Evolutionary conservation across 2,329 filamentous ascomycete species (phyloP), one percentile per base, ranked within the genome.

Genomic region (Lasiodiplodia citricola): DNA sequence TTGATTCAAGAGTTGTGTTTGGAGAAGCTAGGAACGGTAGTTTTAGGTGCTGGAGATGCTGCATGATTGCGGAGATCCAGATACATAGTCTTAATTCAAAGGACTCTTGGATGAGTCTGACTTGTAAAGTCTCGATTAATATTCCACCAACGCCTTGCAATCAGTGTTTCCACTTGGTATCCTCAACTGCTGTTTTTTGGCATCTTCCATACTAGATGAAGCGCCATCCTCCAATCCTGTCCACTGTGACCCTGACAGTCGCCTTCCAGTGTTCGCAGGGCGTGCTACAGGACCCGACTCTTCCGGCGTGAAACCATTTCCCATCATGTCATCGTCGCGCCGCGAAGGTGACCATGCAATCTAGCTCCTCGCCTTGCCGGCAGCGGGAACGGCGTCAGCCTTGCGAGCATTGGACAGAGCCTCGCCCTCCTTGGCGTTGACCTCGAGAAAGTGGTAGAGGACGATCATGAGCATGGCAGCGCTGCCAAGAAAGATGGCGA

Each of bases 401-500:
- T 74, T 78, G 68, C 77, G 73, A 70, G 76, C 72, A 44, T 70
- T 71, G 66, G 75, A 75, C 31, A 77, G 55, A 25, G 72, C 68
- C 37, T 68, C 72, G 52, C 84, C 81, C 69, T 90, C 87, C 72
- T 87, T 85, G n/a, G 93, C 88, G 78, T 99, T 98, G 84, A 97
- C 88, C 80, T 98, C 95, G 75, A 99, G 90, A 83, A 96, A 98
- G 81, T 98, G 94, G 83, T 99, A 98, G 35, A 97, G 83, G 37
- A 99, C 90, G 73, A 98, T 97, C 71, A 99, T 87, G 55, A 97
- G 85, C 92, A 98, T 95, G 71, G 95, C 90, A 51, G 90, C 88
- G 67, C 90, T 92, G 83, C 96, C 96, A 70, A 99, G 92, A 80
- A 97, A 95, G 80, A 98, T 90, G 80, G 96, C 94, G 37, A 99